phyloP scores from a whole-genome alignment of 148 eudicot species.

The Rhododendron kiyosumense region DNA sequence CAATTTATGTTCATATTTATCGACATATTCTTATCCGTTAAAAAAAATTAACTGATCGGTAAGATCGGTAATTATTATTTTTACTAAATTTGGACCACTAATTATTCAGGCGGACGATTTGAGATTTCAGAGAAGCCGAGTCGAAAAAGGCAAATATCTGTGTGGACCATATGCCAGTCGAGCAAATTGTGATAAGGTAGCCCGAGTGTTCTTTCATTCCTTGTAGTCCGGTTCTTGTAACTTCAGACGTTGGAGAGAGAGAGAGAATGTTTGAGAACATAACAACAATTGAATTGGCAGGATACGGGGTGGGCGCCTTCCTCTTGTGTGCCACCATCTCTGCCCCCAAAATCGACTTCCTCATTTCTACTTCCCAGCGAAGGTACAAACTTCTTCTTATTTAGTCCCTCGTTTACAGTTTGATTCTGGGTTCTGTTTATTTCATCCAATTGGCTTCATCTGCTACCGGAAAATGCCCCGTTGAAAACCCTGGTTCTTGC shows the following conservation, averaged over 20 bases:
- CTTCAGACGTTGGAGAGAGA: not conserved
- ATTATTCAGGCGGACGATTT: too few species aligned
- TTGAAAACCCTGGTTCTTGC: not conserved
- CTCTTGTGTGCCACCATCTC: slow-evolving; percentile 71
- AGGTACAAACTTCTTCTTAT: slow-evolving; percentile 30
- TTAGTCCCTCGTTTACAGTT: not conserved
- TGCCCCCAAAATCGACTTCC: slow-evolving; percentile 64
- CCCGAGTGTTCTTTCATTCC: not conserved
- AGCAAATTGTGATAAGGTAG: not conserved
- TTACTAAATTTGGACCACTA: too few species aligned
- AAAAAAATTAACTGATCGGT: too few species aligned
- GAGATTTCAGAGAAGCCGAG: not conserved
- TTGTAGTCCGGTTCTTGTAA: not conserved
- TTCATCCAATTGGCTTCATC: not conserved
- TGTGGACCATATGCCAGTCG: not conserved
- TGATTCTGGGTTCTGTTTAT: slow-evolving; percentile 3
- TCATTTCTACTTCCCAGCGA: slow-evolving; percentile 69
- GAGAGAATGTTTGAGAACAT: slow-evolving; percentile 58
- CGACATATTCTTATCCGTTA: too few species aligned
- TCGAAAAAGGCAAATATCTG: not conserved
- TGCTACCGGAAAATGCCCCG: not conserved
- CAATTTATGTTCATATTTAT: too few species aligned
- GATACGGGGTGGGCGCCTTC: slow-evolving; percentile 60
- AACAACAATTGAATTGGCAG: slow-evolving; percentile 67
- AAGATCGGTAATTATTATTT: too few species aligned